Percentiles rank a stretch among this genome's conserved stretches.
Evolutionary conservation across 345 rosid species (phyloP).

Genomic region (Arabidopsis arenosa): DNA sequence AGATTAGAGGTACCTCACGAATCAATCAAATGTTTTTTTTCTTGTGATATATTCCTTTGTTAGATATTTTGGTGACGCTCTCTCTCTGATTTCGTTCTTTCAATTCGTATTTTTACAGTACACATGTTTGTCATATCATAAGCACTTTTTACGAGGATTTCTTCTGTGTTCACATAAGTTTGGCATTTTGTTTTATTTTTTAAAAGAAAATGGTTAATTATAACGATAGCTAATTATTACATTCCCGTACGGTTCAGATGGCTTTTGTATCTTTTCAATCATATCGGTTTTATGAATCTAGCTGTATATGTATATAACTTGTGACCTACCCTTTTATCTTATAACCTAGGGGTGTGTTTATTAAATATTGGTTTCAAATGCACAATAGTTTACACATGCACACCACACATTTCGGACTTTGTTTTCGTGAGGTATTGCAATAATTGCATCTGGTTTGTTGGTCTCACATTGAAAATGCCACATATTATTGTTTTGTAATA

Average conservation of each 20-base stretch:
- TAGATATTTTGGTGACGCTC: slow-evolving; percentile 38
- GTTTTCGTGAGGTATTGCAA: slow-evolving; percentile 10
- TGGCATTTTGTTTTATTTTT: slow-evolving; percentile 21
- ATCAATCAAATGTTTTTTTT: not conserved
- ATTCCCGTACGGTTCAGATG: slow-evolving; percentile 35
- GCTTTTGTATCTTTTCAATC: slow-evolving; percentile 31
- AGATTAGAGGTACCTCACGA: slow-evolving; percentile 29
- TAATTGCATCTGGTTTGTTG: slow-evolving; percentile 22
- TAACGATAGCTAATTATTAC: slow-evolving; percentile 39
- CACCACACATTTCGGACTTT: slow-evolving; percentile 16
- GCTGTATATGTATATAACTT: slow-evolving; percentile 16
- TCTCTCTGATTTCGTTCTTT: slow-evolving; percentile 35
- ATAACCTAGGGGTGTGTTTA: slow-evolving; percentile 6
- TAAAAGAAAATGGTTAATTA: slow-evolving; percentile 14
- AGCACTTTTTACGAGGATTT: slow-evolving; percentile 43
- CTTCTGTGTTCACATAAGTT: slow-evolving; percentile 37
- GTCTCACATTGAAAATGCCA: slow-evolving; percentile 14
- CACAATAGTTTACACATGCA: slow-evolving; percentile 25
- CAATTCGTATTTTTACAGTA: slow-evolving; percentile 35
- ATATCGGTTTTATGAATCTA: slow-evolving; percentile 22
- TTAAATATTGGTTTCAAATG: slow-evolving; percentile 6
- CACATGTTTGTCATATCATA: slow-evolving; percentile 39
- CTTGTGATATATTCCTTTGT: slow-evolving; percentile 25
- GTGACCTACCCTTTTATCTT: slow-evolving; percentile 18
- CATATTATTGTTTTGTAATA: not conserved